phyloP scores from a whole-genome alignment of 1,139 yeast species.

The Debaryomycetaceae sp. region DNA sequence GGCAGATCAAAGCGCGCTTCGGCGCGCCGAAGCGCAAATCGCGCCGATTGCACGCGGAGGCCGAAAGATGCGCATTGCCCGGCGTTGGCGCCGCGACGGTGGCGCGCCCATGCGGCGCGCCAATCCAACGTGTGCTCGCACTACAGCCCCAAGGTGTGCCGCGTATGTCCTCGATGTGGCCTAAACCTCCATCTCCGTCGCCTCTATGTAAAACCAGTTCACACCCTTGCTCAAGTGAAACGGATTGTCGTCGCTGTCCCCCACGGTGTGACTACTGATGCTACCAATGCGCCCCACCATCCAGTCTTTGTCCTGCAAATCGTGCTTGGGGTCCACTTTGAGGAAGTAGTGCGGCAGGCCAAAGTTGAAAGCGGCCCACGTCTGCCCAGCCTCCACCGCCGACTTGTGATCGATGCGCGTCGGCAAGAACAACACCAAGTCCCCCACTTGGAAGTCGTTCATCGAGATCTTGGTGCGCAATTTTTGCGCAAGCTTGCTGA shows the following conservation, averaged over 20 bases:
- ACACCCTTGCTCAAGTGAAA: conserved; percentile 45
- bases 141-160: too few species aligned
- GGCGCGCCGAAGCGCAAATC: too few species aligned
- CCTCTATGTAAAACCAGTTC: conserved; percentile 48
- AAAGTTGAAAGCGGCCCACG: conserved; percentile 85
- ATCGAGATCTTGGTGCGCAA: conserved; percentile 56
- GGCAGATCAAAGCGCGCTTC: too few species aligned
- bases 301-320: conserved; percentile 54
- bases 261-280: conserved; percentile 46
- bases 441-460: conserved; percentile 61
- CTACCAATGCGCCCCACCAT: conserved; percentile 57
- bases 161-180: too few species aligned
- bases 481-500: conserved; percentile 30
- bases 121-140: too few species aligned
- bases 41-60: too few species aligned
- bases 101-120: too few species aligned
- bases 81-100: too few species aligned
- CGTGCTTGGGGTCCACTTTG: conserved; percentile 24
- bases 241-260: conserved; percentile 41
- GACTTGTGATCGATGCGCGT: conserved; percentile 49
- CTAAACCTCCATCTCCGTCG: conserved; percentile 27
- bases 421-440: conserved; percentile 78
- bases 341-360: conserved; percentile 78
- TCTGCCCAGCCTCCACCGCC: conserved; percentile 30
- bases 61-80: too few species aligned